Conservation (phyloP, 805 yeast genomes). For the Candida loeiensis region DNA sequence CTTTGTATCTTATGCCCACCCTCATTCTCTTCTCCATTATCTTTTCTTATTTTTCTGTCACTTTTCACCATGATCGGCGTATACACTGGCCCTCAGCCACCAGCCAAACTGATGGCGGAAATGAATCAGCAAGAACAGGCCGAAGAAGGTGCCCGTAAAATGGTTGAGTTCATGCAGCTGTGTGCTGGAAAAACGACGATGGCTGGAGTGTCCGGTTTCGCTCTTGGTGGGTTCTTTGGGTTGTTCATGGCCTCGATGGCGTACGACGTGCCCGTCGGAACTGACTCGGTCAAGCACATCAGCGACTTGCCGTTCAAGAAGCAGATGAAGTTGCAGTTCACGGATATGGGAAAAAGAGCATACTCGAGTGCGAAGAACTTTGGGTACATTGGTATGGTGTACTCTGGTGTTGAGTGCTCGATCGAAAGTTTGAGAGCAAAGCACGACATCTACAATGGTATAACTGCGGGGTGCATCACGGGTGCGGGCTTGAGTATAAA, state of each 20-base stretch:
- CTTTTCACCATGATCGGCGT: slow-evolving; percentile 36
- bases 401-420: slow-evolving; percentile 88
- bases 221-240: slow-evolving; percentile 93
- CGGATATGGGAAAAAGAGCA: slow-evolving; percentile 91
- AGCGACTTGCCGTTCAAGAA: slow-evolving; percentile 86
- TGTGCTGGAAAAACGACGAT: slow-evolving; percentile 93
- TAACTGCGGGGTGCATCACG: slow-evolving; percentile 90
- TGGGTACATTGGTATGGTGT: slow-evolving; percentile 88
- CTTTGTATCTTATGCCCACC: too few species aligned
- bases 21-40: too few species aligned
- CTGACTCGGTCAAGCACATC: slow-evolving; percentile 52
- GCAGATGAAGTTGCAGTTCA: slow-evolving; percentile 85
- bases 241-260: slow-evolving; percentile 89
- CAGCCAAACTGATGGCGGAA: slow-evolving; percentile 52
- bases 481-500: slow-evolving; percentile 94
- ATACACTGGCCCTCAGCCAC: slow-evolving; percentile 32
- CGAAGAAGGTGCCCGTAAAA: slow-evolving; percentile 78
- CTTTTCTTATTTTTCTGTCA: background rate
- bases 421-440: slow-evolving; percentile 84
- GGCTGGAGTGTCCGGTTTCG: slow-evolving; percentile 93
- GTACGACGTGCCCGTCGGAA: slow-evolving; percentile 75
- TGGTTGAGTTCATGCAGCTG: slow-evolving; percentile 81
- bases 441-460: slow-evolving; percentile 88
- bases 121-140: slow-evolving; percentile 93
- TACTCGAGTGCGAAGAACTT: slow-evolving; percentile 88